These are phyloP conservation scores for Arctostaphylos glauca DNA, from an alignment of 148 eudicot genomes.

Conservation along the genomic window DNA sequence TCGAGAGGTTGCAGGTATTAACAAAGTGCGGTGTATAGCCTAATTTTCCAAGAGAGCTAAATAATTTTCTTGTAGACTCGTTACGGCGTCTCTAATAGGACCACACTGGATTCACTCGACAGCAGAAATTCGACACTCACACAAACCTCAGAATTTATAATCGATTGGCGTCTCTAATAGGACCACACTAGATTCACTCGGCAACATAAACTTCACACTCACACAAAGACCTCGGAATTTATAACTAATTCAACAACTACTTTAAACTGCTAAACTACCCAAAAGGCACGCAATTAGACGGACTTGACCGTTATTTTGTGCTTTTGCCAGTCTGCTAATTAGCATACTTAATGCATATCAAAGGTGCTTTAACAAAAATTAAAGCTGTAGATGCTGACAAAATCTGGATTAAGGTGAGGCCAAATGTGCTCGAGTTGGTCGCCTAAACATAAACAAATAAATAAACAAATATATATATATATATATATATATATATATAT, in stretches of 20 bases:
- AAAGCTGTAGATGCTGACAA: neutral
- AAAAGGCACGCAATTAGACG: neutral
- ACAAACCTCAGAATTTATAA: too few species aligned
- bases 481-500: too few species aligned
- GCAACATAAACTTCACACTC: too few species aligned
- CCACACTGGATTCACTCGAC: neutral
- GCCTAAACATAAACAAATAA: constrained; percentile 12
- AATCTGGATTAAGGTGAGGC: neutral
- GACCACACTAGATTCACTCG: neutral
- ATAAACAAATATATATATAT: too few species aligned
- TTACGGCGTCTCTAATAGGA: neutral
- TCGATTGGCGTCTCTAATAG: neutral
- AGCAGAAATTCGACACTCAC: too few species aligned
- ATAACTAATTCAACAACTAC: neutral
- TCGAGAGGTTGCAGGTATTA: too few species aligned
- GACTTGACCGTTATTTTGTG: neutral
- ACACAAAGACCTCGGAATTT: neutral
- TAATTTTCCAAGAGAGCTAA: too few species aligned
- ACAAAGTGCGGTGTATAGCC: too few species aligned
- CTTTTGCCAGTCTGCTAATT: neutral
- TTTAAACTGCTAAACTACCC: too few species aligned
- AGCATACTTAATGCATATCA: neutral
- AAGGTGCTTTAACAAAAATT: constrained; percentile 6
- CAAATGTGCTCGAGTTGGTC: constrained; percentile 19
- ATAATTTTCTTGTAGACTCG: neutral